phyloP scores from a whole-genome alignment of 2,329 filamentous ascomycete genomes.

The Hyphodiscus sp. region DNA sequence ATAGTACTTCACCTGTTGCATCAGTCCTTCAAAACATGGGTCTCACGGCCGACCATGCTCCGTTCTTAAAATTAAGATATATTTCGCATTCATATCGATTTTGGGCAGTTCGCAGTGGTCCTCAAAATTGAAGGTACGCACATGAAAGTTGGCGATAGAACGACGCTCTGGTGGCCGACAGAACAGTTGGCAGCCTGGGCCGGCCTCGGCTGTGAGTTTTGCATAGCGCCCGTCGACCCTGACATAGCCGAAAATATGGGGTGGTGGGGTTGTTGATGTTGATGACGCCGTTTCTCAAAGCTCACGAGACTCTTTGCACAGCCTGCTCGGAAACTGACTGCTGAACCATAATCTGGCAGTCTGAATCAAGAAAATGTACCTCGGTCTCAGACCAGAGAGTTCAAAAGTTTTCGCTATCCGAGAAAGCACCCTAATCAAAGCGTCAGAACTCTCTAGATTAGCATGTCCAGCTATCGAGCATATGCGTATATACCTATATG shows the following conservation, averaged over 20 bases:
- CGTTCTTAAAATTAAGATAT: background rate
- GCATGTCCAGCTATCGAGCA: background rate
- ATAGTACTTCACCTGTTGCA: background rate
- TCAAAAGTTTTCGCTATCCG: background rate
- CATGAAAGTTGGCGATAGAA: background rate
- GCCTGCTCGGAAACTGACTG: background rate
- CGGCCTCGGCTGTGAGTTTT: background rate
- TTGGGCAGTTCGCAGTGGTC: background rate
- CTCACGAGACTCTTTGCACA: background rate
- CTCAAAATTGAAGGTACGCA: background rate
- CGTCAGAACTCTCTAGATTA: no score
- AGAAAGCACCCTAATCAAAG: background rate
- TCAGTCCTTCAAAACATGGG: background rate
- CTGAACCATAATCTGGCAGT: background rate
- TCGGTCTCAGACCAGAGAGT: background rate
- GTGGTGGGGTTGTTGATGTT: background rate
- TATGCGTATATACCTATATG: background rate
- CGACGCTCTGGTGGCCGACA: no score
- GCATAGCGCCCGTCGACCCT: background rate
- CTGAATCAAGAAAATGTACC: background rate
- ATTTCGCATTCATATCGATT: background rate
- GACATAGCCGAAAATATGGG: background rate
- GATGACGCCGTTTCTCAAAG: no score
- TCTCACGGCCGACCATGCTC: background rate
- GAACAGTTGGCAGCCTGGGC: background rate